Evolutionary conservation across 345 rosid species (phyloP).

Genomic region (Anastatica hierochuntica): DNA sequence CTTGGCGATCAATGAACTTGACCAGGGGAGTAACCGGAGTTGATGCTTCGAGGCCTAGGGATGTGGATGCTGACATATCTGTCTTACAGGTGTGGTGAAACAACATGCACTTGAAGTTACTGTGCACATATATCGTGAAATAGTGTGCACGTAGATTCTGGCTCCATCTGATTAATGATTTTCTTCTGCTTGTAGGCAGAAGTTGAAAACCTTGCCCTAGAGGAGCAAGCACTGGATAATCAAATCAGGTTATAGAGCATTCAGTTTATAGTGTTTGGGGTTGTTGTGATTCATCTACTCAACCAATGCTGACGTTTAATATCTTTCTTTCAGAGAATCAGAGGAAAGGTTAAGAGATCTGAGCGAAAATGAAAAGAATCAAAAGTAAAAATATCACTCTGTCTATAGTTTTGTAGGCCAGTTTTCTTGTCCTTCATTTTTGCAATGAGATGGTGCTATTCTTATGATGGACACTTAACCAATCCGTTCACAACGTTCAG

Average conservation of each 20-base stretch:
- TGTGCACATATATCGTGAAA: background rate
- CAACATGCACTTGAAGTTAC: background rate
- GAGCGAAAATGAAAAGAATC: constrained; percentile 75
- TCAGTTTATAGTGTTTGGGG: constrained; percentile 8
- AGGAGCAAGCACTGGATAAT: constrained; percentile 66
- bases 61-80: constrained; percentile 42
- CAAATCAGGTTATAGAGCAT: constrained; percentile 57
- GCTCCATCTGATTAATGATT: constrained; percentile 11
- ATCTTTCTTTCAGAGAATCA: constrained; percentile 56
- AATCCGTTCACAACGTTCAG: constrained; percentile 36
- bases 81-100: constrained; percentile 48
- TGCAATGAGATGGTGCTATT: constrained; percentile 7
- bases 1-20: constrained; percentile 26
- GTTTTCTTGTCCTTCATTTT: too few relatives aligned
- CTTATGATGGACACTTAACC: constrained; percentile 8
- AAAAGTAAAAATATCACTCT: constrained; percentile 39
- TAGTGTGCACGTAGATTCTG: background rate
- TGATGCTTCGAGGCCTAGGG: constrained; percentile 56
- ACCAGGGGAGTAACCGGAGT: constrained; percentile 75
- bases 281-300: constrained; percentile 13
- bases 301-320: constrained; percentile 29
- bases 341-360: constrained; percentile 64
- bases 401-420: background rate
- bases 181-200: constrained; percentile 50
- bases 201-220: constrained; percentile 52